Base-by-base conservation (phyloP, 495 filamentous ascomycete species). In the Penicillium ochrochloron region DNA sequence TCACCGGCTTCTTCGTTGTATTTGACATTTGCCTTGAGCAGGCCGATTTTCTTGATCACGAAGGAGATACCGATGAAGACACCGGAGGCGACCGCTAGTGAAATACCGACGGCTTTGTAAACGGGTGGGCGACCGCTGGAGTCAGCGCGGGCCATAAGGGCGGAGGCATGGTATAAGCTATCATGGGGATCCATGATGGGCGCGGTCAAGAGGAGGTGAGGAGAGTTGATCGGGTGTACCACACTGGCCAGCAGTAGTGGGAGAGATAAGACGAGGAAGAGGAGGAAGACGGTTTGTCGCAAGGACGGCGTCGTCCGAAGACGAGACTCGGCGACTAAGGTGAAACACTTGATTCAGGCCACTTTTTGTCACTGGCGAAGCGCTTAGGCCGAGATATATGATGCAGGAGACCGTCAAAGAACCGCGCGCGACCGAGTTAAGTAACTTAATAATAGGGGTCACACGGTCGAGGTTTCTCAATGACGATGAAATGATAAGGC, bases 1-100 rank as follows among this genome's bases (percentile, higher is more conserved):
- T 98, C 94, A 55, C 95, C 95, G 2, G 94, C 93, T 66, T 94
- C 92, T 74, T 97, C 94, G 70, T 96, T 90, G 77, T 97, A 97
- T 78, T 98, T 99, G 66, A 92, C 85, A 75, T 99, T 99, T 50
- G 95, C 95, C 69, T 85, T 93, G 50, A 99, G 83, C 63, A 99
- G 75, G 1, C 95, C 95, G 57, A 89, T 83, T 81, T 99, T 99
- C 78, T 98, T 98, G 63, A 99, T 73, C 46, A 99, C 94, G 71
- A 99, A 99, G 1, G 95, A 98, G 12, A 90, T 83, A 14, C 95
- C 96, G 72, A 99, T 99, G 75, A 99, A 98, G 33, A 93, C 75
- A 17, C 95, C 95, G 2, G 95, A 97, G 39, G 88, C 86, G 64
- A 97, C 85, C 6, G 95, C 95, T 33, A 99, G 83, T 14, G 87